A percentile compares a stretch with the other conserved stretches of the same genome.
These are phyloP conservation scores for Lodderomyces beijingensis DNA, from an alignment of 1,139 yeast genomes.

Conservation along the genomic window DNA sequence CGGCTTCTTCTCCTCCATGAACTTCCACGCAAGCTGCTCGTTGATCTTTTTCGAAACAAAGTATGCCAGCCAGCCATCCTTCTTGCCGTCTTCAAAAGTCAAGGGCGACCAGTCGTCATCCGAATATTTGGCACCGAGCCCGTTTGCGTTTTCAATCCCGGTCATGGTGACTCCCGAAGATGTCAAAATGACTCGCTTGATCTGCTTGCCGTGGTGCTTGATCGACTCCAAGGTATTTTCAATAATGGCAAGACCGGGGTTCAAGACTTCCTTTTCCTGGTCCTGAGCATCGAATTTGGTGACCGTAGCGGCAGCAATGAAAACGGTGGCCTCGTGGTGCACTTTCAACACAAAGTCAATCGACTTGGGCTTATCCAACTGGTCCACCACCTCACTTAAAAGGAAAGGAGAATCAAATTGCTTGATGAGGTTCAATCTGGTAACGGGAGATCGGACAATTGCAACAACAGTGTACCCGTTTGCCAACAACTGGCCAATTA, in stretches of 20 bases:
- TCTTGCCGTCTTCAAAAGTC: conserved; percentile 17
- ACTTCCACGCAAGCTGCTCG: conserved; percentile 24
- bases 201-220: conserved; percentile 20
- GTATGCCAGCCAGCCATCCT: conserved; percentile 14
- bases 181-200: conserved; percentile 24
- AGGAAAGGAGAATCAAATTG: conserved; percentile 12
- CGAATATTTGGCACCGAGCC: conserved; percentile 12
- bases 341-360: conserved; percentile 47
- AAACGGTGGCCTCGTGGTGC: conserved; percentile 45
- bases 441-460: conserved; percentile 49
- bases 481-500: conserved; percentile 23
- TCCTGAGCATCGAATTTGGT: conserved; percentile 21
- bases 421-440: conserved; percentile 40
- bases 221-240: conserved; percentile 22
- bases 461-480: conserved; percentile 53
- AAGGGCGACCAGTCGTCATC: conserved; percentile 30
- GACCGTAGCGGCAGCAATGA: conserved; percentile 44
- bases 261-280: conserved; percentile 17
- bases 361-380: conserved; percentile 39
- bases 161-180: conserved; percentile 25
- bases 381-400: conserved; percentile 49
- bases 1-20: conserved; percentile 16
- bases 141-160: conserved; percentile 9
- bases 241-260: conserved; percentile 23
- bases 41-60: conserved; percentile 22